Evolutionary conservation across 2,329 filamentous ascomycete species (phyloP), one percentile per base, ranked within the genome.

Genomic region (Paraconiothyrium brasiliense): DNA sequence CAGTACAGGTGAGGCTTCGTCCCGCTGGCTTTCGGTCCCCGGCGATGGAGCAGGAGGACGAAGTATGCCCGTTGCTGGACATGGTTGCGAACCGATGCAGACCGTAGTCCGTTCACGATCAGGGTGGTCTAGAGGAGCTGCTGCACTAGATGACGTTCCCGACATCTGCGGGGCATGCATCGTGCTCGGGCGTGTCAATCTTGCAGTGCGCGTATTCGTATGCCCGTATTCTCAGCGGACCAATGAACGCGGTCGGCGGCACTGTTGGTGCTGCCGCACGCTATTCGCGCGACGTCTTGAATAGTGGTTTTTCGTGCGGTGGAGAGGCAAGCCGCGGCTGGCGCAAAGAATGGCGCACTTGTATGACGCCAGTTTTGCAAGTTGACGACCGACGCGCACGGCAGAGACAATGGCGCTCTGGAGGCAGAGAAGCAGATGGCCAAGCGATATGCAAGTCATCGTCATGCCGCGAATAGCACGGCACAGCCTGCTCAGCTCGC

Each of bases 371-470:
- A 37, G 32, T 37, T 1, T 37, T n/a, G 27, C n/a, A 51, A 32
- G 14, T 22, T 41, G 5, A 4, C 10, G 35, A 51, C 39, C 39
- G 39, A 51, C 32, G 49, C 14, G 44, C 47, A 16, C 47, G 24
- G 47, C 13, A 49, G 47, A 32, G 47, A 22, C 49, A 39, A n/a
- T 51, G 48, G 48, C 22, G 32, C 14, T 51, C n/a, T 24, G 37
- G 2, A 16, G 22, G 16, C 35, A 27, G 22, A 14, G 22, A 37
- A 46, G 48, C 16, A 37, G 16, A 32, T 14, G 35, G 16, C 30
- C 24, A 35, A 51, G 67, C 63, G 61, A 51, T n/a, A 58, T 68
- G 67, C 67, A 68, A 35, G 61, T 30, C 32, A 48, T 65, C 67
- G 67, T 70, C 66, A 70, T 68, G 49, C n/a, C 24, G 56, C 47